phyloP scores from a whole-genome alignment of 331 rosid genomes.

The Acacia concinna region DNA sequence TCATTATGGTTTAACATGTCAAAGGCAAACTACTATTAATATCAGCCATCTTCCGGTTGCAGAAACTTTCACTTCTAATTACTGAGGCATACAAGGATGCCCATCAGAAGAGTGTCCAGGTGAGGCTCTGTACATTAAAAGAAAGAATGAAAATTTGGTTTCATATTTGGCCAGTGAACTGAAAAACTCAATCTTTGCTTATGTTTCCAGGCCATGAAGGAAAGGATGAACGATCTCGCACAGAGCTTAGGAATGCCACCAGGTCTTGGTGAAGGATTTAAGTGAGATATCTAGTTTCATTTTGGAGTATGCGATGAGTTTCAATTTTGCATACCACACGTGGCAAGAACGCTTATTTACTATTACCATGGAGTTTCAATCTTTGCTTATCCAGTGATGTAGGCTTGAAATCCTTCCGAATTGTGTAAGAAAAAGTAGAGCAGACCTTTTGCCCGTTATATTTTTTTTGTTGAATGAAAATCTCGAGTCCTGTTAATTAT shows the following conservation, averaged over 20 bases:
- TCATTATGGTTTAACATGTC: background rate
- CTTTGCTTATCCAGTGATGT: constrained; percentile 15
- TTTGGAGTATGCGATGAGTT: constrained; percentile 27
- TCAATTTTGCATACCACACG: constrained; percentile 52
- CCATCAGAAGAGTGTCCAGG: constrained; percentile 81
- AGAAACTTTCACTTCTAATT: constrained; percentile 81
- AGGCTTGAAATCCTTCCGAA: constrained; percentile 18
- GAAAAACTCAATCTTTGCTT: constrained; percentile 21
- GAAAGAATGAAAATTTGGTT: constrained; percentile 6
- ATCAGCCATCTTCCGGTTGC: constrained; percentile 35
- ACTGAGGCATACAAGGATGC: constrained; percentile 93
- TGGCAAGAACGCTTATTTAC: constrained; percentile 30
- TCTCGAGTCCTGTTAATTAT: background rate
- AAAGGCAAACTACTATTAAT: constrained; percentile 1
- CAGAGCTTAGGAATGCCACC: constrained; percentile 83
- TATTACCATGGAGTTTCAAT: constrained; percentile 15
- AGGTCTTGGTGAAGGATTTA: constrained; percentile 55
- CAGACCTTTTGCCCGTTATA: background rate
- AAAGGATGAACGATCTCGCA: constrained; percentile 83
- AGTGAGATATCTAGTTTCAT: constrained; percentile 37
- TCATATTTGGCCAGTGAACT: constrained; percentile 24
- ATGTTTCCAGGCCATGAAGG: constrained; percentile 78
- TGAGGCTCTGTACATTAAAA: constrained; percentile 26
- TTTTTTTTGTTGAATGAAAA: constrained; percentile 11
- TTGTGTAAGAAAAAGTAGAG: background rate